Evolutionary conservation across 2,329 filamentous ascomycete genomes (phyloP), one percentile per base, ranked within the genome.

Genomic region (Hypoxylon rubiginosum): DNA sequence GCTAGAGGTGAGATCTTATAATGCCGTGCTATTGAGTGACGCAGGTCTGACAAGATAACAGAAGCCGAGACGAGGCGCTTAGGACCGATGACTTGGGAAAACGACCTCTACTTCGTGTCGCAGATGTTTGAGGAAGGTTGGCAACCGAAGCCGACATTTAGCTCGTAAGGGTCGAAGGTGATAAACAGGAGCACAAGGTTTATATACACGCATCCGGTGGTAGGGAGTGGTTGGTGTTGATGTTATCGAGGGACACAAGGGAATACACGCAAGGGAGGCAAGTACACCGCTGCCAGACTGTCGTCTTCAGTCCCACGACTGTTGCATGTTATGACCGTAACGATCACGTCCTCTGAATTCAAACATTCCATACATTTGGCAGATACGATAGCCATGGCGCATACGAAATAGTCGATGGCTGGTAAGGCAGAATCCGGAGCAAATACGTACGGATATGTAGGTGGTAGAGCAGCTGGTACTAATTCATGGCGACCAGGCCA

Each of bases 41-140:
- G 19, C 11, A 21, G 15, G 43, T 19, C 60, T 67, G 36, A 64
- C 58, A 34, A 54, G n/a, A 43, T 2, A 15, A 48, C 24, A n/a
- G 36, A 6, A 60, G n/a, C 34, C 62, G 64, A 56, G 49, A 59
- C n/a, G 26, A 62, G 39, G 5, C 21, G 48, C 1, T 46, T 49
- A 39, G 61, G 64, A n/a, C 43, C 41, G 56, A 64, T 67, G 30
- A 71, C 76, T 45, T 79, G 78, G 77, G 82, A 84, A 17, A 73
- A 83, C 17, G 78, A 82, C 6, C 71, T 81, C 1, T 82, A 81
- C 66, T 85, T 84, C 73, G 76, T 83, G 9, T 78, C 80, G 7
- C 82, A 83, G 57, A 81, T 85, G 76, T 83, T 84, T 46, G 78
- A 82, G 52, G 71, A 77, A 1, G 65, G 75, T 4, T 85, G 83